Base-by-base conservation (phyloP, 306 rosid species). In the Prunus mira region DNA sequence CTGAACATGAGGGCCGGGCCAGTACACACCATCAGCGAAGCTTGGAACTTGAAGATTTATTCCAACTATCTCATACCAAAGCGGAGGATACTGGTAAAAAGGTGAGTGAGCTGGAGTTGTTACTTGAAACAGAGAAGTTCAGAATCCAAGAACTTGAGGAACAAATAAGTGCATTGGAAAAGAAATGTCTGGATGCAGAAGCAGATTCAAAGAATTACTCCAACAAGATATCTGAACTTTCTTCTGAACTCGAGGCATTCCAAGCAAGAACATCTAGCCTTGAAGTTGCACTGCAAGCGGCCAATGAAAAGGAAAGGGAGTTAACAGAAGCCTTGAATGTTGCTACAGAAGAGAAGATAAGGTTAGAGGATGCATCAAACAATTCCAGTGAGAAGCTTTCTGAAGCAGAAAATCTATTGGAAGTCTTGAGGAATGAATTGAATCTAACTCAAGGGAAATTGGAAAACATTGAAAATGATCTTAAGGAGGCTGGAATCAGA, bases 121-220 rank as follows among this genome's bases (percentile, higher is more conserved):
- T 96, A 58, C 92, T 96, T 50, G 94, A 91, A 83, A 86, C 98
- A 12, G 98, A 92, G 76, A 92, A 88, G 80, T 88, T 87, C 80
- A 89, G 98, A 89, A 92, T 96, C 77, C 93, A 87, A 75, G 99
- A 92, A 77, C 98, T 96, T 10, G 97, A 96, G 76, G 96, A 91
- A 75, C 97, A 92, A 76, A 77, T 85, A 79, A 85, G 83, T 77
- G 32, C 82, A 1, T 79, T 92, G 76, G 98, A 91, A 71, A 88
- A 87, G 83, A 91, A 82, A 76, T 84, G 69, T 47, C 78, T 25
- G 56, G 83, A 84, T 20, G 78, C 93, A 27, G 93, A 96, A 76
- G 90, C 75, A 72, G 85, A 91, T 45, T 80, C 85, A 32, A 86
- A 77, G 80, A 91, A 81, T 49, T 24, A 80, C 81, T 82, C 87